Conservation (phyloP, 2,329 filamentous ascomycete species). For the Emmonsiellopsis sp. region DNA sequence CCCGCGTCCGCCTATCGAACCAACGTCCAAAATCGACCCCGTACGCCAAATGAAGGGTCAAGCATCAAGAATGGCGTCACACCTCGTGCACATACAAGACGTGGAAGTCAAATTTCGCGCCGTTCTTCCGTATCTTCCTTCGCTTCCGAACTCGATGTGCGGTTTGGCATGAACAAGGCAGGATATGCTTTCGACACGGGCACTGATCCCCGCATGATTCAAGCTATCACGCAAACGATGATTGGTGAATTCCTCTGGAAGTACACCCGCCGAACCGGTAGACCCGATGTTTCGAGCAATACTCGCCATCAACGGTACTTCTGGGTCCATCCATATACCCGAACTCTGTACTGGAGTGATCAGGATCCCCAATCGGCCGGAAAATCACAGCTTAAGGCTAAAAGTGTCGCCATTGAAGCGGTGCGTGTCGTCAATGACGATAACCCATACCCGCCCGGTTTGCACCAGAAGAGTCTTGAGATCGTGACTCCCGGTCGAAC, state of each 20-base stretch:
- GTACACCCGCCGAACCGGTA: constrained; percentile 90
- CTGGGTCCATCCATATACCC: constrained; percentile 97
- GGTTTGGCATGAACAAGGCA: constrained; percentile 67
- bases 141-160: constrained; percentile 80
- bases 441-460: constrained; percentile 87
- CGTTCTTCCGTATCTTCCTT: constrained; percentile 92
- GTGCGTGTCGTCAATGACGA: constrained; percentile 88
- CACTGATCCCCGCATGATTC: constrained; percentile 95
- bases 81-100: constrained; percentile 38
- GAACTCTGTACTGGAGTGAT: constrained; percentile 94
- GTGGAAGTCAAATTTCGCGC: constrained; percentile 44
- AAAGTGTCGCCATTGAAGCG: constrained; percentile 89
- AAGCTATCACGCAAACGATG: constrained; percentile 98
- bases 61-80: constrained; percentile 50
- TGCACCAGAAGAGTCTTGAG: constrained; percentile 88
- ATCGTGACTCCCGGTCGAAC: constrained; percentile 80
- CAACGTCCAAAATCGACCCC: constrained; percentile 44
- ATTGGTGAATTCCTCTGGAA: constrained; percentile 99
- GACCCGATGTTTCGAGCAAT: constrained; percentile 68
- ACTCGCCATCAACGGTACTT: constrained; percentile 93
- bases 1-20: constrained; percentile 65
- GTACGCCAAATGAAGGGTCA: constrained; percentile 49
- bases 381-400: constrained; percentile 66
- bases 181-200: constrained; percentile 55
- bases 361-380: constrained; percentile 72